phyloP scores from a whole-genome alignment of 305 asterid genomes.

The Solanum hybrid region DNA sequence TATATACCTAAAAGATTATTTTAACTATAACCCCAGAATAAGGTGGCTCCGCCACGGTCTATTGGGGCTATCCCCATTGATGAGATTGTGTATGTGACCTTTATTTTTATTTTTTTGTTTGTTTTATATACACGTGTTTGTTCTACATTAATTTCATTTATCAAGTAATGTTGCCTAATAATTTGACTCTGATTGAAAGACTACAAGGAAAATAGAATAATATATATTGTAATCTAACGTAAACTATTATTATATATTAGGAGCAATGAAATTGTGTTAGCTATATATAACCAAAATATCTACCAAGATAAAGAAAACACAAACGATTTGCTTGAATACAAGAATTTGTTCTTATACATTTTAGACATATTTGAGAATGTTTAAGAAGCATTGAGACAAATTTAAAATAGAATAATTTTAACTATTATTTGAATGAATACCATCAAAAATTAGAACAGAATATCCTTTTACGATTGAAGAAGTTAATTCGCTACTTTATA shows the following conservation, averaged over 20 bases:
- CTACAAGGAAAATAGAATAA: neutral
- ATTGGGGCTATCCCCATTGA: neutral
- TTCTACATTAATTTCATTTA: neutral
- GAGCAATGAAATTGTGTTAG: neutral
- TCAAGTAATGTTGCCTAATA: neutral
- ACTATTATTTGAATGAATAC: too few species aligned
- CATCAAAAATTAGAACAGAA: too few species aligned
- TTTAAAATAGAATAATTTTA: too few species aligned
- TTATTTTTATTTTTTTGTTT: neutral
- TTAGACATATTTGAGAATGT: neutral
- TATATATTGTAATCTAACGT: neutral
- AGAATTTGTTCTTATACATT: neutral
- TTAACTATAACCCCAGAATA: too few species aligned
- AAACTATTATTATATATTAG: neutral
- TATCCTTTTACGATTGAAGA: too few species aligned
- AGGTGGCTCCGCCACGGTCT: neutral
- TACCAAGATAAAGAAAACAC: neutral
- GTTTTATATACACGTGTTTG: neutral
- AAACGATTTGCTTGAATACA: neutral
- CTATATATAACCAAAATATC: too few species aligned
- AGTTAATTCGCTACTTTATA: too few species aligned
- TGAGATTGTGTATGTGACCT: conserved; percentile 2
- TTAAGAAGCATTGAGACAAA: neutral
- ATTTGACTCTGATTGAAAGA: neutral
- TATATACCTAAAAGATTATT: too few species aligned